phyloP scores from a whole-genome alignment of 108 stramenopile species.

The Fragilaria radians region DNA sequence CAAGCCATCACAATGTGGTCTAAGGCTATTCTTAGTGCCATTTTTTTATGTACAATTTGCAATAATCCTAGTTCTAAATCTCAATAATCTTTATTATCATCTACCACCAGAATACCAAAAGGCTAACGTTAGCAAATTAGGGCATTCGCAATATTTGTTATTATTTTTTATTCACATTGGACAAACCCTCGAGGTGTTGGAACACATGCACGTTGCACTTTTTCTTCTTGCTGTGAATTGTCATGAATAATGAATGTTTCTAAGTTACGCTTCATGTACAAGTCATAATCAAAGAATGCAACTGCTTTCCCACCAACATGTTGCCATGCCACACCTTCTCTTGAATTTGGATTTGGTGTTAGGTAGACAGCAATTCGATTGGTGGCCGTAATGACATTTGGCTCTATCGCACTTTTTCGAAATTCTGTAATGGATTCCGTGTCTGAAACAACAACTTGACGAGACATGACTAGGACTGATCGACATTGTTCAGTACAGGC shows the following conservation, averaged over 20 bases:
- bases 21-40: too few relatives aligned
- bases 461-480: constrained; percentile 24
- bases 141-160: too few relatives aligned
- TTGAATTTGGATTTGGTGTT: constrained; percentile 51
- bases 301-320: constrained; percentile 46
- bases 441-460: constrained; percentile 35
- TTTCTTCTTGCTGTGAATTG: too few relatives aligned
- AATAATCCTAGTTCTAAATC: too few relatives aligned
- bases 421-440: constrained; percentile 47
- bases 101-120: too few relatives aligned
- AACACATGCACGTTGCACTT: constrained; percentile 10
- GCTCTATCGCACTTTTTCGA: constrained; percentile 3
- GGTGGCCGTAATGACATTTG: constrained; percentile 21
- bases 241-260: constrained; percentile 6
- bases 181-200: constrained; percentile 12
- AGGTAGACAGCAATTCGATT: constrained; percentile 42
- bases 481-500: constrained; percentile 40
- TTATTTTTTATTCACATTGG: constrained; percentile 13
- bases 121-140: too few relatives aligned
- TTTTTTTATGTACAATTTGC: too few relatives aligned
- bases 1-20: too few relatives aligned
- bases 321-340: constrained; percentile 54
- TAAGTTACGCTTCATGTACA: constrained; percentile 31
- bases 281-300: constrained; percentile 48
- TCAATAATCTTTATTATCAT: too few relatives aligned